Evolutionary conservation across 495 filamentous ascomycete species (phyloP).

Genomic region (Parathielavia hyrcaniae): DNA sequence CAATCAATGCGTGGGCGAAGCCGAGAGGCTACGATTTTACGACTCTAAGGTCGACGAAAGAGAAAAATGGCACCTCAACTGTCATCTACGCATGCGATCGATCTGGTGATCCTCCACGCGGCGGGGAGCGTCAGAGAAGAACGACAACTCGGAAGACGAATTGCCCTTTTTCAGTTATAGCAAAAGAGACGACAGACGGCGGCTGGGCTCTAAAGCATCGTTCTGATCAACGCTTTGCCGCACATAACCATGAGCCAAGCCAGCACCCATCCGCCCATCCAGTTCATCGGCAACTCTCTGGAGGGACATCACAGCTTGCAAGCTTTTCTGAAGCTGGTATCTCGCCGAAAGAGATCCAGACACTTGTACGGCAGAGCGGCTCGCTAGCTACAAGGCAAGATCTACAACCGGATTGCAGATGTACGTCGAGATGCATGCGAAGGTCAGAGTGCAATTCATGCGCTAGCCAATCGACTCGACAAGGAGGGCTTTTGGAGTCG

Average conservation of each 20-base stretch:
- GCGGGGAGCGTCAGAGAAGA: not conserved
- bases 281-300: not conserved
- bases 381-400: conserved; percentile 1
- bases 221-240: not conserved
- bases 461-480: not conserved
- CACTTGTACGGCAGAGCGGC: not conserved
- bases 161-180: not conserved
- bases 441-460: not conserved
- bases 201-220: not conserved
- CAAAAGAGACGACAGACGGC: not conserved
- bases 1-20: conserved; percentile 3
- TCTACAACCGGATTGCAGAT: not conserved
- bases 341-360: not conserved
- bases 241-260: not conserved
- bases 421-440: not conserved
- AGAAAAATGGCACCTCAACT: not conserved
- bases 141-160: not conserved
- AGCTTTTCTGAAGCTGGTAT: not conserved
- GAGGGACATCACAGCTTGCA: not conserved
- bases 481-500: too few relatives aligned
- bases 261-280: not conserved
- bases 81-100: conserved; percentile 2
- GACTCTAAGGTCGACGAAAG: not conserved
- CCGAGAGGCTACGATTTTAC: conserved; percentile 5
- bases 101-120: too few relatives aligned